phyloP scores from a whole-genome alignment of 495 filamentous ascomycete species.

The Penicillium bialowiezense region DNA sequence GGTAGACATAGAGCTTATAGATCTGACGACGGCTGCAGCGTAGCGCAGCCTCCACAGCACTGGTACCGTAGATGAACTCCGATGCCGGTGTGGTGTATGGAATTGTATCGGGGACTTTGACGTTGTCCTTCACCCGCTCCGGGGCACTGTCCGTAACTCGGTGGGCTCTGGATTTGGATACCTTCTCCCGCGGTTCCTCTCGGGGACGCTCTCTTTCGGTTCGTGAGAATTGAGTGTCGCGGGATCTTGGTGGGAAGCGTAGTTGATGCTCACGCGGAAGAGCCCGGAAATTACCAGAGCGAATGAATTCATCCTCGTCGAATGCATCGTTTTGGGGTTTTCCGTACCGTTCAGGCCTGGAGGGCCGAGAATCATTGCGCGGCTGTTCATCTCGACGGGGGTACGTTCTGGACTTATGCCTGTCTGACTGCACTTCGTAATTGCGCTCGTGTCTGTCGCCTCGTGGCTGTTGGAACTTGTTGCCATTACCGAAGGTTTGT shows the following conservation, averaged over 20 bases:
- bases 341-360: not conserved
- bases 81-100: constrained; percentile 83
- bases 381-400: not conserved
- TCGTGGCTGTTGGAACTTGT: not conserved
- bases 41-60: constrained; percentile 79
- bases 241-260: constrained; percentile 6
- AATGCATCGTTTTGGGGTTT: constrained; percentile 11
- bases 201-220: not conserved
- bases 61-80: constrained; percentile 85
- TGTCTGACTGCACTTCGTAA: not conserved
- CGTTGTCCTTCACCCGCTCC: constrained; percentile 39
- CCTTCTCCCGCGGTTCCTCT: constrained; percentile 4
- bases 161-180: constrained; percentile 18
- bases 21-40: constrained; percentile 64
- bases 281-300: constrained; percentile 31
- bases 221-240: not conserved
- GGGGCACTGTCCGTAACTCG: constrained; percentile 27
- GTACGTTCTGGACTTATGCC: not conserved
- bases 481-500: not conserved
- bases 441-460: not conserved
- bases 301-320: constrained; percentile 35
- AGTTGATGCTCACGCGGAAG: constrained; percentile 26
- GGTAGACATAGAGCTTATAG: constrained; percentile 81
- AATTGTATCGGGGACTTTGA: constrained; percentile 54
- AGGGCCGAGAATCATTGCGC: not conserved